These are phyloP conservation scores for Lonicera japonica DNA, from an alignment of 129 eudicot species.

Conservation along the genomic window DNA sequence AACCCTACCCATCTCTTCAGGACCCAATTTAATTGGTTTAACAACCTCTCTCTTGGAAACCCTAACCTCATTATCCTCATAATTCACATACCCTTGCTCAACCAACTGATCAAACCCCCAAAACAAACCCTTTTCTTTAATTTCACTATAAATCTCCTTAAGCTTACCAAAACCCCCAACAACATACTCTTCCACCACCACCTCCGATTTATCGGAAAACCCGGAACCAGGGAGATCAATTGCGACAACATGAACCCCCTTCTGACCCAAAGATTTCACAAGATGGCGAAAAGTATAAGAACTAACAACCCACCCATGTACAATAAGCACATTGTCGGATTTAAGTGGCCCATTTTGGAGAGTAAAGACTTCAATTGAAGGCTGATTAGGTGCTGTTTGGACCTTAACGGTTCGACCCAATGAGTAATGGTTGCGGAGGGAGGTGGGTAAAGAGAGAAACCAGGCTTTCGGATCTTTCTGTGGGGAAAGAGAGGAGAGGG, in stretches of 20 bases:
- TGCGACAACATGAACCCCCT: constrained; percentile 48
- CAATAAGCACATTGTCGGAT: constrained; percentile 40
- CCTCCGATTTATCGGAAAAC: constrained; percentile 61
- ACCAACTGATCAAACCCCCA: constrained; percentile 97
- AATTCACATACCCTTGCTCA: constrained; percentile 70
- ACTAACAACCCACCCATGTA: constrained; percentile 76
- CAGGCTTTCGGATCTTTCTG: constrained; percentile 75
- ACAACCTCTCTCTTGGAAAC: constrained; percentile 31
- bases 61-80: constrained; percentile 35
- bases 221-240: constrained; percentile 84
- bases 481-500: constrained; percentile 40
- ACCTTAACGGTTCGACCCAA: constrained; percentile 60
- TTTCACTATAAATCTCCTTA: constrained; percentile 55
- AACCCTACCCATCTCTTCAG: constrained; percentile 72
- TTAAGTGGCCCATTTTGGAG: constrained; percentile 45
- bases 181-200: constrained; percentile 42
- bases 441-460: constrained; percentile 66
- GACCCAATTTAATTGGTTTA: constrained; percentile 52
- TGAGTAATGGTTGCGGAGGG: constrained; percentile 63
- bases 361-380: constrained; percentile 64
- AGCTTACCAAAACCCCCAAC: constrained; percentile 39
- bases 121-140: constrained; percentile 76
- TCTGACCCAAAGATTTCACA: constrained; percentile 33
- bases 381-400: constrained; percentile 41
- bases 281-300: constrained; percentile 50